Base-by-base conservation (phyloP, 129 eudicot species). In the Tagetes erecta region DNA sequence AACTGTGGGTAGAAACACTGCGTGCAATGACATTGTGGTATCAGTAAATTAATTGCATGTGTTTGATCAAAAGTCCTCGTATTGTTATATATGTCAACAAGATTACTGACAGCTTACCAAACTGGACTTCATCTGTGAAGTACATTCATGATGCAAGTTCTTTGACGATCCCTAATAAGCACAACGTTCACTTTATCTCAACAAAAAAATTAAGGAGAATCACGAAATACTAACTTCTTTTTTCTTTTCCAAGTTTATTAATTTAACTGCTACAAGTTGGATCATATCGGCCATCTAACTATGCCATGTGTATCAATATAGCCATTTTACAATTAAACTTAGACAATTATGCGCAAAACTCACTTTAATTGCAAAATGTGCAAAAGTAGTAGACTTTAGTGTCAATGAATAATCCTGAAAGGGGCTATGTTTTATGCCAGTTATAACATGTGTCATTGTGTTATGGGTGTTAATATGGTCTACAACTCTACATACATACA, bases 1-100 rank as follows among this genome's bases (percentile, higher is more conserved):
- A 34, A 74, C 37, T 83, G 86, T 33, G 75, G 86, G 67, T 78
- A 83, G 71, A 83, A 83, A 49, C 86, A 83, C 86, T 83, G 63
- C 40, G n/a, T 8, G 2, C 62, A 62, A 59, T 4, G 20, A 51
- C 65, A 70, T 49, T 76, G 27, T 34, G 30, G 7, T 71, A 53
- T 52, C 27, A 70, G 12, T 5, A 20, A 57, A 33, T 58, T 65
- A 34, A 11, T 56, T 3, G 2, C 11, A 2, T 11, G 2, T 3
- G 20, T 38, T 12, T 36, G 5, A 51, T 6, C 14, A 10, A 46
- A 6, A 56, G 13, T 56, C 36, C 10, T 8, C 36, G 7, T 30
- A 30, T 30, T 57, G 63, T 56, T 56, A 56, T 50, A 51, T 51
- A 51, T 57, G 37, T 27, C 38, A 30, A 57, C 2, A 30, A 0